Percentiles rank a stretch among this genome's conserved stretches.
These are phyloP conservation scores for Leptodermis oblonga DNA, from an alignment of 257 asterid species.

Conservation along the genomic window DNA sequence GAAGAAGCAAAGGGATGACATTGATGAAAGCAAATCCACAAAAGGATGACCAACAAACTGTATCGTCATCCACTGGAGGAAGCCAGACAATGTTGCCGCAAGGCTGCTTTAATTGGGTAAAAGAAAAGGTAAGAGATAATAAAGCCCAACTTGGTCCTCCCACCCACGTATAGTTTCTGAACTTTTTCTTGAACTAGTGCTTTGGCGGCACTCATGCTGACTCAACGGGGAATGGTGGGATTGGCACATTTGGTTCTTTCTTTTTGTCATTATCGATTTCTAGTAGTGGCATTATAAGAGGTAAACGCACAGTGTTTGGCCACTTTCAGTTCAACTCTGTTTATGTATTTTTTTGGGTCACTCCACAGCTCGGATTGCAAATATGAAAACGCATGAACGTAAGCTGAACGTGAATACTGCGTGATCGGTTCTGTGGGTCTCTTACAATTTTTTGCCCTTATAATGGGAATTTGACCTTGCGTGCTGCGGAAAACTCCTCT, in stretches of 20 bases:
- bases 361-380: no score
- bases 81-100: background rate
- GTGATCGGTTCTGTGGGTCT: background rate
- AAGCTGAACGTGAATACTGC: no score
- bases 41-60: background rate
- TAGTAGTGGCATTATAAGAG: background rate
- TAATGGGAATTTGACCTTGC: no score
- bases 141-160: background rate
- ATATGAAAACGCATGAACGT: no score
- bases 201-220: background rate
- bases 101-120: background rate
- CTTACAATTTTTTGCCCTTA: no score
- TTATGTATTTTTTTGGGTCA: no score
- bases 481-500: no score
- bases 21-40: constrained; percentile 10
- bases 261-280: background rate
- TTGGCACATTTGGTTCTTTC: background rate
- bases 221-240: background rate
- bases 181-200: background rate
- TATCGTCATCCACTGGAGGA: background rate
- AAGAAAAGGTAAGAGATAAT: background rate
- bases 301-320: background rate
- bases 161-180: background rate
- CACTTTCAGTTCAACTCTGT: no score
- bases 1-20: background rate